Conservation (phyloP, 345 rosid genomes). For the Lagerstroemia speciosa region DNA sequence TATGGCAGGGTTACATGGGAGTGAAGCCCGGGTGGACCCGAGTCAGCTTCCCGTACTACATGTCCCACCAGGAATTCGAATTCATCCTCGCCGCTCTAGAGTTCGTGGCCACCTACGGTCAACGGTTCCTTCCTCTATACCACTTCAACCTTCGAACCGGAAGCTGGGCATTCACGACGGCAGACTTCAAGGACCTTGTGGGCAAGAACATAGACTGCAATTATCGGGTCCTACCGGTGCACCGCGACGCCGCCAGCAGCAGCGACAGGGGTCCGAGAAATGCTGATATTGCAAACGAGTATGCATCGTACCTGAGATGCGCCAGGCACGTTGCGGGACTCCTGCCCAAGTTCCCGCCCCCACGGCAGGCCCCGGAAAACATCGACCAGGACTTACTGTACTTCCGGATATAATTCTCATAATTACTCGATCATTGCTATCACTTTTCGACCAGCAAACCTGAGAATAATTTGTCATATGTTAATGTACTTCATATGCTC, state of each 20-base stretch:
- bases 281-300: neutral
- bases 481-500: no score
- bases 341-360: conserved; percentile 15
- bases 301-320: conserved; percentile 11
- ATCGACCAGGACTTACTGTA: conserved; percentile 8
- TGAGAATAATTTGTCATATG: no score
- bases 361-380: neutral
- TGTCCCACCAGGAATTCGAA: conserved; percentile 41
- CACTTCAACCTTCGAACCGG: conserved; percentile 35
- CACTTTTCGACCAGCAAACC: no score
- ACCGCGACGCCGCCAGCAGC: neutral
- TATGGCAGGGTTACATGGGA: conserved; percentile 34
- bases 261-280: neutral
- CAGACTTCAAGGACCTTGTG: conserved; percentile 13
- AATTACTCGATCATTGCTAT: no score
- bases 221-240: neutral
- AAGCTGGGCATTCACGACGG: conserved; percentile 30
- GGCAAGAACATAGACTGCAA: conserved; percentile 4
- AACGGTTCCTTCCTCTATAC: conserved; percentile 40
- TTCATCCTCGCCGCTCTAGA: conserved; percentile 42
- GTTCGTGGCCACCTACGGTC: conserved; percentile 38
- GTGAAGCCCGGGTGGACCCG: conserved; percentile 61
- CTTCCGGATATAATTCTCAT: conserved; percentile 12
- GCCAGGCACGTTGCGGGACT: conserved; percentile 11
- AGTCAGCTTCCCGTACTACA: conserved; percentile 62